Percentiles rank a stretch among this genome's conserved stretches.
Evolutionary conservation across 2,329 filamentous ascomycete species (phyloP).

Genomic region (Dryadomyces quercus-mongolicae): DNA sequence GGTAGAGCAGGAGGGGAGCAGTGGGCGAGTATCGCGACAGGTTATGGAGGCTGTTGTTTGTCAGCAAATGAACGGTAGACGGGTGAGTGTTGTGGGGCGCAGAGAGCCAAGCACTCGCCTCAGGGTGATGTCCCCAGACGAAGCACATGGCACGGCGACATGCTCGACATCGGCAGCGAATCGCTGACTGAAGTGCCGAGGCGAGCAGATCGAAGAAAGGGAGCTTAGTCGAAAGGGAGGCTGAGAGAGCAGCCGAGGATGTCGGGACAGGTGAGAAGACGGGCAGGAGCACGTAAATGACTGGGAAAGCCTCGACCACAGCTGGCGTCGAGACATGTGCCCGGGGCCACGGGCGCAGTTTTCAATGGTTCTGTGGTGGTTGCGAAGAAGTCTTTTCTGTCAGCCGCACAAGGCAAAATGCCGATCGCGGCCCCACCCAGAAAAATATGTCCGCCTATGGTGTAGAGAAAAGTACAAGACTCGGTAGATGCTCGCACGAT

Average conservation of each 20-base stretch:
- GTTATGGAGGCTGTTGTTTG: constrained; percentile 33
- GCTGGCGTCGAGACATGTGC: neutral
- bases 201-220: constrained; percentile 1
- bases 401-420: too few relatives aligned
- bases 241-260: neutral
- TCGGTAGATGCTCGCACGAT: too few relatives aligned
- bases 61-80: neutral
- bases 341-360: neutral
- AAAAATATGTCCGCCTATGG: too few relatives aligned
- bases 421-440: too few relatives aligned
- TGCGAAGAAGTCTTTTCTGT: too few relatives aligned
- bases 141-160: constrained; percentile 34
- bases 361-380: too few relatives aligned
- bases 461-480: too few relatives aligned
- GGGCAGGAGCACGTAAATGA: neutral
- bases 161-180: constrained; percentile 20
- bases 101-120: constrained; percentile 26
- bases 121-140: constrained; percentile 34
- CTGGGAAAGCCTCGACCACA: neutral
- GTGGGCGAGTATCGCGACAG: constrained; percentile 21
- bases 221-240: neutral
- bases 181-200: constrained; percentile 7
- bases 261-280: neutral
- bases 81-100: too few relatives aligned
- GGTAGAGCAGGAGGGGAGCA: constrained; percentile 39